phyloP scores from a whole-genome alignment of 1,284 basidiomycete species.

The Tylopilus microsporus region DNA sequence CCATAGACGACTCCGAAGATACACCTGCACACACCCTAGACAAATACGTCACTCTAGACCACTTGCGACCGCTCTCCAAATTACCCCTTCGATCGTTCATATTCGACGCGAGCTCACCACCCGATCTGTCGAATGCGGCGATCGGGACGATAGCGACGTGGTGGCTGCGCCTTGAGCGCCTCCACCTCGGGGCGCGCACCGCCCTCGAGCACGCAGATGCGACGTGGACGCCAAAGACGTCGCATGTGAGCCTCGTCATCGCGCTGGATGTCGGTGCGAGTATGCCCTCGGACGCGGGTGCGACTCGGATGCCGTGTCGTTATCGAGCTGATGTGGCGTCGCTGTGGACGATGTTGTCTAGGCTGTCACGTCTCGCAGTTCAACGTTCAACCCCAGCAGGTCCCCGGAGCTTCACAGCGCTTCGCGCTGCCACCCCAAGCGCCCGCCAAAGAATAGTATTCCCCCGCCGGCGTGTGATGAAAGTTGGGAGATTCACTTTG shows the following conservation, averaged over 20 bases:
- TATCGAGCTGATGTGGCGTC: too few species aligned
- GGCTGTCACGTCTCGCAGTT: too few species aligned
- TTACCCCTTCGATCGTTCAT: constrained; percentile 37
- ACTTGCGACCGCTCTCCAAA: constrained; percentile 22
- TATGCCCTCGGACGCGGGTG: not conserved
- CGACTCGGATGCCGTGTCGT: too few species aligned
- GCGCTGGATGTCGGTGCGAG: constrained; percentile 28
- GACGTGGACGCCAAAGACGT: constrained; percentile 31
- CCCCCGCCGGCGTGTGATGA: too few species aligned
- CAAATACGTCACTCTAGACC: constrained; percentile 20
- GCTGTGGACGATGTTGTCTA: too few species aligned
- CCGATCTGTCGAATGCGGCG: constrained; percentile 38
- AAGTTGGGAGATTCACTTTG: too few species aligned
- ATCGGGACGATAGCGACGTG: constrained; percentile 38
- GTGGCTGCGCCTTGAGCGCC: constrained; percentile 43
- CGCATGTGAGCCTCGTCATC: constrained; percentile 36
- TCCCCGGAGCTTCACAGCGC: too few species aligned
- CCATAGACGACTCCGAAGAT: constrained; percentile 28
- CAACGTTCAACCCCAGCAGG: too few species aligned
- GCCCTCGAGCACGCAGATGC: constrained; percentile 23
- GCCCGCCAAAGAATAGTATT: too few species aligned
- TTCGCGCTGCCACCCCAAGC: too few species aligned
- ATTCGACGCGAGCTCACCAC: constrained; percentile 40
- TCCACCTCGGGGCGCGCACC: constrained; percentile 40
- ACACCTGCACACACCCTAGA: constrained; percentile 5